Percentiles rank a stretch among this genome's conserved stretches.
Evolutionary conservation across 148 eudicot genomes (phyloP).

Genomic region (Vaccinium darrowii): DNA sequence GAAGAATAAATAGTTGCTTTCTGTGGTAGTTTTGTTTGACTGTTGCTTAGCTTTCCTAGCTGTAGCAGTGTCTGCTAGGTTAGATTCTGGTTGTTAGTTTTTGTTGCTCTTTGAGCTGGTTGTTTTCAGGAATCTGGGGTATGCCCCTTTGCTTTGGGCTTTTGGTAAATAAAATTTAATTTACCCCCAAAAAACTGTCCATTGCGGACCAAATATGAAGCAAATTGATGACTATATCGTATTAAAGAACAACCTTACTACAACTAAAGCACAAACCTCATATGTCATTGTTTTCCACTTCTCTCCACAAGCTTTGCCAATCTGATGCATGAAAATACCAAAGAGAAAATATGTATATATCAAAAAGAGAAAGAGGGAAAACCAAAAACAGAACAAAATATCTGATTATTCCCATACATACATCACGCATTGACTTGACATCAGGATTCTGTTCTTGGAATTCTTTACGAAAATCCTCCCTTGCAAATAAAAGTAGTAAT

Average conservation of each 20-base stretch:
- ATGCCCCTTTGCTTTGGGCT: no score
- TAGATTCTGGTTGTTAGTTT: no score
- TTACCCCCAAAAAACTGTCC: not conserved
- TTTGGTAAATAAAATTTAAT: no score
- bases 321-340: constrained; percentile 33
- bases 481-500: constrained; percentile 20
- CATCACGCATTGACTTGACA: constrained; percentile 77
- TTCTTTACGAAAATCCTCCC: constrained; percentile 89
- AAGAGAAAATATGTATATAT: not conserved
- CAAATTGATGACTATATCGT: not conserved
- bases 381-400: not conserved
- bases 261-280: constrained; percentile 49
- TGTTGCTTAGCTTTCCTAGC: no score
- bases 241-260: not conserved
- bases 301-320: constrained; percentile 91
- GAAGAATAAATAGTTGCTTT: no score
- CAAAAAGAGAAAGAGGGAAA: constrained; percentile 3
- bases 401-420: constrained; percentile 29
- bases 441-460: constrained; percentile 77
- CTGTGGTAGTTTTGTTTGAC: no score
- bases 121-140: no score
- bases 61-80: no score
- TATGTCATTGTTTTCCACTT: constrained; percentile 91
- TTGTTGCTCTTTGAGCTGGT: no score
- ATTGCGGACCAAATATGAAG: not conserved